A percentile compares a stretch with the other conserved stretches of the same genome.
Evolutionary conservation across 768 basidiomycete genomes (phyloP).

Genomic region (Dioszegia crocea): DNA sequence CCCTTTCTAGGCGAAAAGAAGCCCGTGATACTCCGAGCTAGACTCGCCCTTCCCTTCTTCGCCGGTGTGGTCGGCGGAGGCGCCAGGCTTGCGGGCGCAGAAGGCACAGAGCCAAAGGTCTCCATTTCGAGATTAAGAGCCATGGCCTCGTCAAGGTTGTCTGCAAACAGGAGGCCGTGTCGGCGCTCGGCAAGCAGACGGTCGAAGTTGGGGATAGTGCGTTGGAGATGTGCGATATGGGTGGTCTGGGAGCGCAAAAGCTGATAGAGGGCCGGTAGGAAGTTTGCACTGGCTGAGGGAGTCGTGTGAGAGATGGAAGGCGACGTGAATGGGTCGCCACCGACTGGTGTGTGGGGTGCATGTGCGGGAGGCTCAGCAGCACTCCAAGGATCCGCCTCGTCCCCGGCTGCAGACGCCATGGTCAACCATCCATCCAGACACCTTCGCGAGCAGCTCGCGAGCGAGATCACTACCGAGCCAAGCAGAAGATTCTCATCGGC

Average conservation of each 20-base stretch:
- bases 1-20: constrained; percentile 74
- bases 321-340: constrained; percentile 4
- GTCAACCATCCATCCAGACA: constrained; percentile 86
- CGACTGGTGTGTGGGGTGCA: too few relatives aligned
- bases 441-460: constrained; percentile 80
- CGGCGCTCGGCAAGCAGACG: constrained; percentile 76
- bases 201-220: constrained; percentile 73
- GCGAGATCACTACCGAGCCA: constrained; percentile 71
- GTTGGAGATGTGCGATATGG: constrained; percentile 76
- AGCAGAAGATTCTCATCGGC: constrained; percentile 83
- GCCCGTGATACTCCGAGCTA: constrained; percentile 24
- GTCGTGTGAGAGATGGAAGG: neutral
- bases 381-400: neutral
- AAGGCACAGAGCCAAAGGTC: constrained; percentile 34
- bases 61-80: neutral
- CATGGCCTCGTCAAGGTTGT: constrained; percentile 86
- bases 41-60: constrained; percentile 13
- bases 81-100: neutral
- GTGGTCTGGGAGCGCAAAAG: constrained; percentile 74
- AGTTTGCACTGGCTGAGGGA: neutral
- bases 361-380: neutral
- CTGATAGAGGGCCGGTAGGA: constrained; percentile 66
- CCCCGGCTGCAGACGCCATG: constrained; percentile 49
- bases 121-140: constrained; percentile 65
- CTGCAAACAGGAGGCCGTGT: constrained; percentile 82